A percentile compares a stretch with the other conserved stretches of the same genome.
These are phyloP conservation scores for Astrothelium macrocarpum DNA, from an alignment of 495 filamentous ascomycete species.

Conservation along the genomic window DNA sequence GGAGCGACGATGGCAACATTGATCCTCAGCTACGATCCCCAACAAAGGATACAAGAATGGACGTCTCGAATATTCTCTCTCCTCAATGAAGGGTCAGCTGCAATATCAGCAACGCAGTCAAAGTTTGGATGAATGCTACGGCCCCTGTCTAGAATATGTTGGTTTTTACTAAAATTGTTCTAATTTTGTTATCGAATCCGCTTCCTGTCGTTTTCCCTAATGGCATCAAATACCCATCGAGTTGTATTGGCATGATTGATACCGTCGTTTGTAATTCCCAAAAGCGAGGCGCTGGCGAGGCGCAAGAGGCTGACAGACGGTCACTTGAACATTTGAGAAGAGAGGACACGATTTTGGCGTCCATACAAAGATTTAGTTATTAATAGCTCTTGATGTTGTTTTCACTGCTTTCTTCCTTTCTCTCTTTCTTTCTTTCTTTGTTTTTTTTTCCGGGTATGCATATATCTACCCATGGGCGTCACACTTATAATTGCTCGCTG, in stretches of 20 bases:
- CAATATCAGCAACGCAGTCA: neutral
- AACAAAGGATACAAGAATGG: neutral
- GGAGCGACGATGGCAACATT: neutral
- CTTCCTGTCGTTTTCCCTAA: neutral
- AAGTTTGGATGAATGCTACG: neutral
- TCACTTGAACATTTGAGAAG: neutral
- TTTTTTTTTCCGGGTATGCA: too few relatives aligned
- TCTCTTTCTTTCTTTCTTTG: neutral
- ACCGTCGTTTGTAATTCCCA: neutral
- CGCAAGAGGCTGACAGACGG: neutral
- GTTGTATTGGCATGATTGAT: neutral
- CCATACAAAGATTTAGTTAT: neutral
- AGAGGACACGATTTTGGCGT: neutral
- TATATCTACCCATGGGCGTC: too few relatives aligned
- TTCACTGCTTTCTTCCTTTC: neutral
- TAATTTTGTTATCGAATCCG: neutral
- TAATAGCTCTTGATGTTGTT: neutral
- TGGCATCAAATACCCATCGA: neutral
- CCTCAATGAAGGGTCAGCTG: neutral
- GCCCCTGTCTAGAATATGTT: too few relatives aligned
- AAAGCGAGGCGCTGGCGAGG: slow-evolving; percentile 3
- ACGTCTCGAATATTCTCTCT: neutral
- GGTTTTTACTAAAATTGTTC: neutral
- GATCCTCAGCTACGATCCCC: neutral
- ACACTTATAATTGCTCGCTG: neutral